These are phyloP conservation scores for Pezicula neosporulosa DNA, from an alignment of 2,329 filamentous ascomycete species.

Conservation along the genomic window DNA sequence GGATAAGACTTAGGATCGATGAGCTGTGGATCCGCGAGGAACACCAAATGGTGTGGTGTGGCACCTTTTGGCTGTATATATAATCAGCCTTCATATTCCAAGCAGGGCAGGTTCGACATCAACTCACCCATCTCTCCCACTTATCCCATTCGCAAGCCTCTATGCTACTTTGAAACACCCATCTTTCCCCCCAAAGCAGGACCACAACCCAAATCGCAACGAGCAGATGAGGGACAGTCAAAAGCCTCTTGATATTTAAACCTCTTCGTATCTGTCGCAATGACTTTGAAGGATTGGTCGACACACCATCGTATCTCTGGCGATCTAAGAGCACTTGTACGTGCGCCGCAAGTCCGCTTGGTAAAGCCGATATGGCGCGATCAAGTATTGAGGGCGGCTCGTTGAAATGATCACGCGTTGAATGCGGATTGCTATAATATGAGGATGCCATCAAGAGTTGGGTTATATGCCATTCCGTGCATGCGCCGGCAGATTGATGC, in stretches of 20 bases:
- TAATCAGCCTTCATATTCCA: conserved; percentile 12
- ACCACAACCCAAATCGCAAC: conserved; percentile 72
- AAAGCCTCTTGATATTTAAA: conserved; percentile 45
- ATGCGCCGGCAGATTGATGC: neutral
- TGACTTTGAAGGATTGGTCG: conserved; percentile 8
- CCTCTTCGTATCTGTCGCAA: conserved; percentile 31
- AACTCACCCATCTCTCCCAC: conserved; percentile 89
- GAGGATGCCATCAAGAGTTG: conserved; percentile 15
- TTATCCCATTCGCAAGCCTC: conserved; percentile 73
- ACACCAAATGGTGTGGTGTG: conserved; percentile 70
- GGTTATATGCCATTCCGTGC: conserved; percentile 13
- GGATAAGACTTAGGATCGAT: conserved; percentile 75
- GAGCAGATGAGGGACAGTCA: conserved; percentile 65
- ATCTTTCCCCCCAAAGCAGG: conserved; percentile 82
- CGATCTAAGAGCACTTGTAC: conserved; percentile 20
- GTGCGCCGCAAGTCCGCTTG: conserved; percentile 15
- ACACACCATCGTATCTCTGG: conserved; percentile 8
- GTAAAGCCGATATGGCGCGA: conserved; percentile 19
- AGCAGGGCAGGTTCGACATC: conserved; percentile 3
- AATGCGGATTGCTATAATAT: conserved; percentile 16
- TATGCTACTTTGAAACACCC: conserved; percentile 69
- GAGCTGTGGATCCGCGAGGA: conserved; percentile 70
- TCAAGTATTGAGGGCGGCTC: conserved; percentile 21
- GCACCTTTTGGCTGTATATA: conserved; percentile 65
- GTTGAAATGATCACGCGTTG: conserved; percentile 21